Base-by-base conservation (phyloP, 805 yeast species). In the Cyberlindnera lachancei region DNA sequence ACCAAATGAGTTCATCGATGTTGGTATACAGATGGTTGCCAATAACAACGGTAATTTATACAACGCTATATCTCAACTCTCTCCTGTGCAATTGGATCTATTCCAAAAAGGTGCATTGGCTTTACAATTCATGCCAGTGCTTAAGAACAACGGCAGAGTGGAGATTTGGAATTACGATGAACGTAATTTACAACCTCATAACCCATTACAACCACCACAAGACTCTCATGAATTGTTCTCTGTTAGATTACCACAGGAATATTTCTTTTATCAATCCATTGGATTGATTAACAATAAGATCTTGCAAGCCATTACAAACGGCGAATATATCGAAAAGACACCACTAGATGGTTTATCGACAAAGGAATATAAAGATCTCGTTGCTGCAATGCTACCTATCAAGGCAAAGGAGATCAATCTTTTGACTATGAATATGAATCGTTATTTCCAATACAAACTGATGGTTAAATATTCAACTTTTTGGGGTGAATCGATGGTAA, bases 401-500 rank as follows among this genome's bases (percentile, higher is more conserved):
- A 70, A 80, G 34, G 78, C 79, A 33, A 66, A 69, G 44, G 76
- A 78, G 33, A 63, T 84, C 35, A 79, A 79, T 41, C 59, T 84
- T 31, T 58, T 88, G 15, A 74, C 94, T 12, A 77, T 74, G 44
- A 70, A 79, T 17, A 68, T 87, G 45, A 79, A 85, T 41, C 76
- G 97, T 52, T 90, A 84, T 57, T 86, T 76, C 53, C 96, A 88
- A 52, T 79, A 72, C 37, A 82, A 79, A 50, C n/a, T n/a, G n/a
- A 74, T 69, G 35, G 66, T 84, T 23, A 59, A 66, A 27, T 70
- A 70, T 17, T 10, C 25, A 13, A 29, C 31, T n/a, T 29, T 22
- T 18, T 29, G 31, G 31, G 25, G 25, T 11, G 31, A 29, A 11
- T 22, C 31, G 12, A 15, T 29, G 25, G 31, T 21, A 10, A 29